These are phyloP conservation scores for Beta macrorhiza DNA, from an alignment of 179 eudicot genomes.

Conservation along the genomic window DNA sequence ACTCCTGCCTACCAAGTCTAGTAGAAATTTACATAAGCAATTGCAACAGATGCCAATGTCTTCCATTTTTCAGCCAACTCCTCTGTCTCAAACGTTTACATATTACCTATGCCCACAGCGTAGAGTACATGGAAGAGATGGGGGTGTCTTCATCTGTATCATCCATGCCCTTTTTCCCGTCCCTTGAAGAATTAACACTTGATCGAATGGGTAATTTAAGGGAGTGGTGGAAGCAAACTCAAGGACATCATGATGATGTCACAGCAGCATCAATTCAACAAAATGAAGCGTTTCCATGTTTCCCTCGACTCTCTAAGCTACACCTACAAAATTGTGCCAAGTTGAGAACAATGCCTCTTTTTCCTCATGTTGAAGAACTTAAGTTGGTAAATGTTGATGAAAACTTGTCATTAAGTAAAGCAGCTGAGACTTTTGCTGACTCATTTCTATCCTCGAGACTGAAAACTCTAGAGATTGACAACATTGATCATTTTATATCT, in stretches of 20 bases:
- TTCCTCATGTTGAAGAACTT: constrained; percentile 16
- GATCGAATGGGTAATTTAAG: constrained; percentile 17
- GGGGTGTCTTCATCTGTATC: constrained; percentile 1
- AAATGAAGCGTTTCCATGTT: constrained; percentile 5
- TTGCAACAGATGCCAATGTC: constrained; percentile 16
- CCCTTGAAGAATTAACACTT: constrained; percentile 23
- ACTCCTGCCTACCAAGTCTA: constrained; percentile 2
- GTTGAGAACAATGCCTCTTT: constrained; percentile 25
- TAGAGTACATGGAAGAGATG: constrained; percentile 28
- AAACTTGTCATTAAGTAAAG: constrained; percentile 6
- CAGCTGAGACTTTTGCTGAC: constrained; percentile 5
- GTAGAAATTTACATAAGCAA: constrained; percentile 5
- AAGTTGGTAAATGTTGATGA: constrained; percentile 17
- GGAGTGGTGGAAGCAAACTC: constrained; percentile 23
- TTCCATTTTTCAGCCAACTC: constrained; percentile 21
- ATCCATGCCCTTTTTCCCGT: constrained; percentile 18
- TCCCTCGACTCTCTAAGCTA: constrained; percentile 14
- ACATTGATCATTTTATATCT: constrained; percentile 13
- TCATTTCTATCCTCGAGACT: neutral
- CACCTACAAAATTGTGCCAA: constrained; percentile 17
- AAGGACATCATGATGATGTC: neutral
- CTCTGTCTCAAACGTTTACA: constrained; percentile 23
- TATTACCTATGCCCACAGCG: constrained; percentile 11
- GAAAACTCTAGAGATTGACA: constrained; percentile 17
- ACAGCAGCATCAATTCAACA: constrained; percentile 11